A percentile compares a stretch with the other conserved stretches of the same genome.
phyloP scores from a whole-genome alignment of 2,329 filamentous ascomycete species.

The Thelonectria blattea region DNA sequence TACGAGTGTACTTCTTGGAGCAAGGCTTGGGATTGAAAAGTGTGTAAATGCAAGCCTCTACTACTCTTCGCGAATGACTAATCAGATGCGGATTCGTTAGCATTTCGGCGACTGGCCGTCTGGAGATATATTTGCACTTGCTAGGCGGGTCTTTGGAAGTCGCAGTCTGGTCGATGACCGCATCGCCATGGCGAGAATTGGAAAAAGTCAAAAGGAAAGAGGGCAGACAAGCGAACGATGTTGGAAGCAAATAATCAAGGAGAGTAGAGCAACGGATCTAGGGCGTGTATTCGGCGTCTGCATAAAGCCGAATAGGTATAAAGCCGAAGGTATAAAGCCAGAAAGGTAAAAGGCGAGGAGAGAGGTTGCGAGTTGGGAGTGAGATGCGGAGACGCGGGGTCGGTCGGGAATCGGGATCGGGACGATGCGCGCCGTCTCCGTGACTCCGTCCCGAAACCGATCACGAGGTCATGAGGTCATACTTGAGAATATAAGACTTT shows the following conservation, averaged over 20 bases:
- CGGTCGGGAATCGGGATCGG: background rate
- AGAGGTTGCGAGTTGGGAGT: too few relatives aligned
- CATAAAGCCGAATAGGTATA: too few relatives aligned
- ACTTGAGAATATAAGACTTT: background rate
- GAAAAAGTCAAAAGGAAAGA: background rate
- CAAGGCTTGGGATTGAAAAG: conserved; percentile 39
- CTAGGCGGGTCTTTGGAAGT: background rate
- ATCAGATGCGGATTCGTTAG: background rate
- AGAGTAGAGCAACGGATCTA: too few relatives aligned
- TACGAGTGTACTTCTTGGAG: conserved; percentile 31
- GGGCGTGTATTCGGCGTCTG: too few relatives aligned
- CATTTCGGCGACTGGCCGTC: background rate
- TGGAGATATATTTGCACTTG: background rate
- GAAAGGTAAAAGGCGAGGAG: background rate
- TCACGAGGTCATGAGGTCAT: background rate
- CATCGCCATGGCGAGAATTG: background rate
- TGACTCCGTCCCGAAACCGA: background rate
- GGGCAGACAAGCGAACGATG: too few relatives aligned
- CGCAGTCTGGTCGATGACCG: background rate
- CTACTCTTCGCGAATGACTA: background rate
- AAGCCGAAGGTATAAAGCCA: background rate
- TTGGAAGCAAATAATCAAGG: too few relatives aligned
- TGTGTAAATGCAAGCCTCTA: conserved; percentile 36
- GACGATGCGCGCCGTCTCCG: background rate
- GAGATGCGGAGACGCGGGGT: background rate